phyloP scores from a whole-genome alignment of 805 yeast genomes.

The Cyberlindnera sargentensis region DNA sequence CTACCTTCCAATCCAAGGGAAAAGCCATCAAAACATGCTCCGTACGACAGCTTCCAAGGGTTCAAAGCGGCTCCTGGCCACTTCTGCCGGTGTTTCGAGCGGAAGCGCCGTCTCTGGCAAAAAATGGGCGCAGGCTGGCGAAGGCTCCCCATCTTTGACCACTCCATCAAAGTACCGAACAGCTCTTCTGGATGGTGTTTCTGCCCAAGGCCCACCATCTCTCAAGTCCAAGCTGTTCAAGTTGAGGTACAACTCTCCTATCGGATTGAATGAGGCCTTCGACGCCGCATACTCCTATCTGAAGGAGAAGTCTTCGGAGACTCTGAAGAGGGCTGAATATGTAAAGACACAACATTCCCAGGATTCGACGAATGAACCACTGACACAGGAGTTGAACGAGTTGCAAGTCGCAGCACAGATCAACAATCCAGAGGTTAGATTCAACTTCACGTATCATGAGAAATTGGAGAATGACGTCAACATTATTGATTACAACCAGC shows the following conservation, averaged over 20 bases:
- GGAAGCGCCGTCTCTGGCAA: conserved; percentile 2
- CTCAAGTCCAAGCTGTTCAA: conserved; percentile 36
- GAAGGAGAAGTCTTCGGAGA: conserved; percentile 38
- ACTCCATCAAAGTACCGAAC: conserved; percentile 16
- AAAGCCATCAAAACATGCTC: conserved; percentile 6
- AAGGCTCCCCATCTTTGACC: conserved; percentile 18
- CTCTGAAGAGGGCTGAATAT: conserved; percentile 33
- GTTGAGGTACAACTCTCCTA: conserved; percentile 58
- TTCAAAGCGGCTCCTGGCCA: neutral
- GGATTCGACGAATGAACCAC: conserved; percentile 14
- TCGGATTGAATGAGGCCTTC: conserved; percentile 65
- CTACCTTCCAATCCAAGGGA: neutral
- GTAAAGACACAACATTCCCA: conserved; percentile 25
- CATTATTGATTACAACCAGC: conserved; percentile 57
- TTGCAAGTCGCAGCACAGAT: conserved; percentile 57
- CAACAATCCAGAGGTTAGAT: conserved; percentile 79
- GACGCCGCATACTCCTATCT: conserved; percentile 58
- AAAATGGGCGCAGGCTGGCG: conserved; percentile 8
- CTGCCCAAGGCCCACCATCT: conserved; percentile 45
- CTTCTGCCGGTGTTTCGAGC: neutral
- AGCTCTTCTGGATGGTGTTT: conserved; percentile 28
- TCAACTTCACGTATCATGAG: conserved; percentile 45
- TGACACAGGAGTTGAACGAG: conserved; percentile 20
- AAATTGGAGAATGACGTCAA: conserved; percentile 33
- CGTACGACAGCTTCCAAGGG: conserved; percentile 6